Evolutionary conservation across 2,329 filamentous ascomycete species (phyloP), one percentile per base, ranked within the genome.

Genomic region (Fusarium sp.): DNA sequence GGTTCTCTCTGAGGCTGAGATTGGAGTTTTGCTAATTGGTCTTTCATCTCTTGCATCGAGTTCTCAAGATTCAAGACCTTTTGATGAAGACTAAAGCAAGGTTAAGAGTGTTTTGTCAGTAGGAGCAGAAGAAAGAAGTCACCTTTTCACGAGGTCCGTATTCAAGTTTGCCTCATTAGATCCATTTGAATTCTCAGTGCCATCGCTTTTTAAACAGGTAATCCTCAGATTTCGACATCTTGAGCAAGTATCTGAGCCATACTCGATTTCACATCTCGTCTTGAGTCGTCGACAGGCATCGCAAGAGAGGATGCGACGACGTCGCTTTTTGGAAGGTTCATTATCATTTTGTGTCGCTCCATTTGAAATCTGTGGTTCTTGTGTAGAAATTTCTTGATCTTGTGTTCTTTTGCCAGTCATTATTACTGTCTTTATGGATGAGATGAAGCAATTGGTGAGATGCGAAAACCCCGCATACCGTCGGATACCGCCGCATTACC

Each of bases 241-340:
- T 8, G 50, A 59, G 38, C 70, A 73, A 32, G 54, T 52, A 11
- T 71, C 64, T 8, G 56, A 63, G 27, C 60, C 70, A 27, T 63
- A 52, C 6, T 65, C 38, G 4, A 71, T 30, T 16, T 73, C 70
- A 24, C 71, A 73, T 46, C 71, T 70, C n/a, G 60, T 73, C 44
- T 73, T 73, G 5, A 73, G 55, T 29, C 67, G 42, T 5, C 70
- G 64, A 44, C 70, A 73, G 27, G 70, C 57, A 4, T 63, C 64
- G 45, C 71, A 73, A 3, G 71, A 73, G 16, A 73, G 49, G 7
- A 73, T 73, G 11, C 71, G 66, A 38, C 66, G 70, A 1, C 58
- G 59, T 20, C 70, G 44, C 42, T 66, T 70, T 46, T 60, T 73
- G 14, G 56, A 32, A 8, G 57, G 63, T 12, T 68, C 64, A 30